Conservation (phyloP, 148 eudicot species). For the Rhododendron williamsianum region DNA sequence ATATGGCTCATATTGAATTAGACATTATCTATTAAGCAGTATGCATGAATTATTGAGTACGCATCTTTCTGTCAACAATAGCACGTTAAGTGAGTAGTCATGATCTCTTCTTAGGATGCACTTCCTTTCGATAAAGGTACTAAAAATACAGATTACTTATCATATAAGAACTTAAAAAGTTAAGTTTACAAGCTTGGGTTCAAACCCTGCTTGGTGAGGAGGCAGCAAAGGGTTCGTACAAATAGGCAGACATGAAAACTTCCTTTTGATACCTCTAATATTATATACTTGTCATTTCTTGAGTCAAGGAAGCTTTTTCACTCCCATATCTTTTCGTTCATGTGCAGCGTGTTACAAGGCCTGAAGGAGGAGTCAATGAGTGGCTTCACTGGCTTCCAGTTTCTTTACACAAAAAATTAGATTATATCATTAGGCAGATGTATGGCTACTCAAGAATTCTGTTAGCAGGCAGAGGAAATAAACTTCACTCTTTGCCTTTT, state of each 20-base stretch:
- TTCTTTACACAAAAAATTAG: conserved; percentile 65
- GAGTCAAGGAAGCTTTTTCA: conserved; percentile 6
- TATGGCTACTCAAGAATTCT: conserved; percentile 51
- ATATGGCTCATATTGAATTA: background rate
- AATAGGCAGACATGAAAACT: background rate
- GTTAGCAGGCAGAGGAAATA: conserved; percentile 41
- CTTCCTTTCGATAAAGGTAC: background rate
- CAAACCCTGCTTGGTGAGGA: background rate
- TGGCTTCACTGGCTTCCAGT: conserved; percentile 97
- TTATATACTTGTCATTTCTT: background rate
- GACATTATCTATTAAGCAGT: background rate
- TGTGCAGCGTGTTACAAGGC: conserved; percentile 85
- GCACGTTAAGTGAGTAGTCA: background rate
- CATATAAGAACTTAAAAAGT: background rate
- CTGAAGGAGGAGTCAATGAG: conserved; percentile 87
- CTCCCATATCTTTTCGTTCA: background rate
- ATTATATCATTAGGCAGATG: conserved; percentile 51
- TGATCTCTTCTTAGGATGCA: background rate
- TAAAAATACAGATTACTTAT: background rate
- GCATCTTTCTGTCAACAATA: background rate
- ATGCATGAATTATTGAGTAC: background rate
- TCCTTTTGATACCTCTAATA: background rate
- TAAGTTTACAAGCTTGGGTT: background rate
- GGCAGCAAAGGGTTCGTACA: background rate
- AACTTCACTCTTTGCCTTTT: conserved; percentile 23